A percentile compares a stretch with the other conserved stretches of the same genome.
phyloP scores from a whole-genome alignment of 2,329 filamentous ascomycete genomes.

The Penicillium sp. region DNA sequence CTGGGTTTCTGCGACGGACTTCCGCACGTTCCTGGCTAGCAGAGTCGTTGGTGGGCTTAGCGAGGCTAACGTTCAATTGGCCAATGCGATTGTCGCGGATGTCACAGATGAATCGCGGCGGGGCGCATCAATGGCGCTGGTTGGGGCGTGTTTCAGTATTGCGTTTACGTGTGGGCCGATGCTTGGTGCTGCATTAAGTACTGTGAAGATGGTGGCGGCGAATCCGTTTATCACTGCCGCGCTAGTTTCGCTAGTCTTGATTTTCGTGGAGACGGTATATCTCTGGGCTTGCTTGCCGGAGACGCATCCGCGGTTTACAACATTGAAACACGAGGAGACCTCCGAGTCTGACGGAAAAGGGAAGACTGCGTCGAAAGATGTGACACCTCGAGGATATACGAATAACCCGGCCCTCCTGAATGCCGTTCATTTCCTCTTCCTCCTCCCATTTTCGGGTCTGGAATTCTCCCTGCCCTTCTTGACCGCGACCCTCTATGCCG shows the following conservation, averaged over 20 bases:
- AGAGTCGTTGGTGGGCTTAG: conserved; percentile 89
- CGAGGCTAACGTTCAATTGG: conserved; percentile 95
- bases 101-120: conserved; percentile 84
- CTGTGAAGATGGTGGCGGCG: conserved; percentile 73
- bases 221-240: conserved; percentile 96
- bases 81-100: conserved; percentile 94
- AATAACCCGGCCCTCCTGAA: conserved; percentile 87
- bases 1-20: conserved; percentile 92
- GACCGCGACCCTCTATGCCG: conserved; percentile 91
- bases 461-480: conserved; percentile 97
- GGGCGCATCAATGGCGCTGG: conserved; percentile 91
- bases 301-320: conserved; percentile 67
- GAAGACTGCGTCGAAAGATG: conserved; percentile 1
- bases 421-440: conserved; percentile 82
- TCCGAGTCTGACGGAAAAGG: neutral
- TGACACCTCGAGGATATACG: conserved; percentile 55
- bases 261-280: conserved; percentile 85
- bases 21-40: conserved; percentile 93
- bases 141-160: conserved; percentile 94
- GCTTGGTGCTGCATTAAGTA: conserved; percentile 82
- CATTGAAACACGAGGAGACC: conserved; percentile 18
- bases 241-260: conserved; percentile 80
- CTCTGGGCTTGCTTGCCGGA: conserved; percentile 84
- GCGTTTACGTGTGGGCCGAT: conserved; percentile 97
- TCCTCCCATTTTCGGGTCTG: conserved; percentile 97